These are phyloP conservation scores for Euphorbia pulcherrima DNA, from an alignment of 345 rosid genomes.

Conservation along the genomic window DNA sequence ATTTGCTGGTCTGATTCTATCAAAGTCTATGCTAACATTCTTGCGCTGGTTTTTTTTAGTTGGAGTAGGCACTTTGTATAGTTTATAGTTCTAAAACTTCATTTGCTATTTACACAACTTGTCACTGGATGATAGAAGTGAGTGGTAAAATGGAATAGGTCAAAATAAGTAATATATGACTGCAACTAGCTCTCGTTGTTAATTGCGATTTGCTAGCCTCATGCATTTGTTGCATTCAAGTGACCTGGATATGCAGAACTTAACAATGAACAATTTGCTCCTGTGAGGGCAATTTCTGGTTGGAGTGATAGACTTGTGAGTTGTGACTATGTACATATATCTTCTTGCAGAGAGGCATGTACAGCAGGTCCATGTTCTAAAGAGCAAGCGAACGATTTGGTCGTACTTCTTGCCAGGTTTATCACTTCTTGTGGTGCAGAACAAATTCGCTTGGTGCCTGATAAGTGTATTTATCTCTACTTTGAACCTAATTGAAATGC, in stretches of 20 bases:
- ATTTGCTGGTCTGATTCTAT: not conserved
- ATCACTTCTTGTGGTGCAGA: constrained; percentile 54
- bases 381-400: constrained; percentile 47
- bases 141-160: not conserved
- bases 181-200: not conserved
- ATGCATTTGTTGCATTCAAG: not conserved
- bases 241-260: not conserved
- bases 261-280: not conserved
- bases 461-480: constrained; percentile 51
- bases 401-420: constrained; percentile 49
- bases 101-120: not conserved
- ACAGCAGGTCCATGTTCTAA: constrained; percentile 18
- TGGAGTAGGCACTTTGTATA: not conserved
- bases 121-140: not conserved
- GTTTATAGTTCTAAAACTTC: not conserved
- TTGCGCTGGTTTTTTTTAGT: no score
- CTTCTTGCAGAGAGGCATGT: constrained; percentile 29
- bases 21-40: not conserved
- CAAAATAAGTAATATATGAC: not conserved
- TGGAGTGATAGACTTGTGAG: not conserved
- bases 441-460: constrained; percentile 71
- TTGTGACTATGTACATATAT: not conserved
- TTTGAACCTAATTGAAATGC: not conserved
- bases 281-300: not conserved
- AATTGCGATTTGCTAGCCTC: not conserved